Base-by-base conservation (phyloP, 345 rosid genomes). In the Corchorus olitorius region DNA sequence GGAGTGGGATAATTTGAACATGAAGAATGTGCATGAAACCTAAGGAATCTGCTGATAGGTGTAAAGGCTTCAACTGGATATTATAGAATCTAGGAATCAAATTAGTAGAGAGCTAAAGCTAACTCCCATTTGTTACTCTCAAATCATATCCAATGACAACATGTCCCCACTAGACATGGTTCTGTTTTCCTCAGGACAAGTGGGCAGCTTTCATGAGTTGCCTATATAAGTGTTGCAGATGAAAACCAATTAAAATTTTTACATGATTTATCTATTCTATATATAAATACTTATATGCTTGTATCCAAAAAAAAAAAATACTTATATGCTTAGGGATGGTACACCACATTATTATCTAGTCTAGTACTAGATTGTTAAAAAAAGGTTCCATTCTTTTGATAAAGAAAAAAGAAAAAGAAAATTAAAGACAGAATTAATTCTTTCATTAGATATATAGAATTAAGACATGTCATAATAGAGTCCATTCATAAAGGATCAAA, bases 131-230 rank as follows among this genome's bases (percentile, higher is more conserved):
- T 22, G 37, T 59, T 12, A 4, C 16, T 12, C 64, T 4, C 16
- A 27, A 22, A 27, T 27, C 62, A 55, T 19, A 39, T 16, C 53
- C 27, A 27, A 7, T 55, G 27, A 1, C 27, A 8, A 3, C 35
- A 19, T 59, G 64, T 17, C 83, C 43, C 77, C 58, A 69, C 76
- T 13, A 13, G 65, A 9, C 45, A 33, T 13, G 19, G 6, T 22
- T 58, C 58, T 70, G 76, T 63, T 77, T 54, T 55, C 27, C 61
- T 39, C 20, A 8, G 17, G 65, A 56, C 80, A 78, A 53, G 77
- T 78, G 85, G 64, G 20, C 85, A 72, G 66, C 37, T 72, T 66
- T 61, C 50, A 6, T 45, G 58, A 65, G 39, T 48, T 49, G 56
- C 37, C 68, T 27, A 56, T 27, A 56, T 20, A 20, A 56, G 20